Percentiles rank a stretch among this genome's conserved stretches.
These are phyloP conservation scores for Cladosporium cucumerinum DNA, from an alignment of 2,329 filamentous ascomycete species.

Conservation along the genomic window DNA sequence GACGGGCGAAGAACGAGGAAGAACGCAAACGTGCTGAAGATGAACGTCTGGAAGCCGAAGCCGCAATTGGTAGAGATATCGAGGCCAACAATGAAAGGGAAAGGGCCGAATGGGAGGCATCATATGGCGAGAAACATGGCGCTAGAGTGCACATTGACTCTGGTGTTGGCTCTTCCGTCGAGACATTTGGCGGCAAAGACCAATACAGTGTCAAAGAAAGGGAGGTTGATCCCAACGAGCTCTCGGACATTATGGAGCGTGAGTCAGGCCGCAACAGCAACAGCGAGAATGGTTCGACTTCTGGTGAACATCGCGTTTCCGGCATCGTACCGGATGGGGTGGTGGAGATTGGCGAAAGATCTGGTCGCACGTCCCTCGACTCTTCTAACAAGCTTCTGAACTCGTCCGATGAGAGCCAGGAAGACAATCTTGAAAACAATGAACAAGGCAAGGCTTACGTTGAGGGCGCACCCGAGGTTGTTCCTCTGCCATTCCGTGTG, in stretches of 20 bases:
- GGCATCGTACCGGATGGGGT: not conserved
- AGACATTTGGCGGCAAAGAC: constrained; percentile 33
- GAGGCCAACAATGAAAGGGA: constrained; percentile 62
- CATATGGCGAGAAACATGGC: constrained; percentile 61
- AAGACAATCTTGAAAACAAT: not conserved
- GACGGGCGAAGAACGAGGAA: constrained; percentile 45
- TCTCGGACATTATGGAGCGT: constrained; percentile 49
- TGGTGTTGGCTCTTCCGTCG: constrained; percentile 45
- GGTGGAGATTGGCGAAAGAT: not conserved
- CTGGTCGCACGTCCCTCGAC: not conserved
- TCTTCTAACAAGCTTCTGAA: not conserved
- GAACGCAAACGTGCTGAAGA: constrained; percentile 53
- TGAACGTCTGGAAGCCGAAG: constrained; percentile 63
- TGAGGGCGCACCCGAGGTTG: constrained; percentile 11
- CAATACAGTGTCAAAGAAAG: constrained; percentile 32
- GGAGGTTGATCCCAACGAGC: constrained; percentile 52
- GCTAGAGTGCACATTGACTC: constrained; percentile 47
- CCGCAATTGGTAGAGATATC: constrained; percentile 64
- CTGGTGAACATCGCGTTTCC: not conserved
- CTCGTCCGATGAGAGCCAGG: not conserved
- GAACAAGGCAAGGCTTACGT: not conserved
- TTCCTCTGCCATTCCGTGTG: constrained; percentile 14
- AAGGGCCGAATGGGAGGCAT: constrained; percentile 69
- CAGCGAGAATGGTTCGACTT: not conserved
- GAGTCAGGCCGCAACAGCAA: constrained; percentile 1